Base-by-base conservation (phyloP, 768 basidiomycete genomes). In the Russula griseocarnosa region DNA sequence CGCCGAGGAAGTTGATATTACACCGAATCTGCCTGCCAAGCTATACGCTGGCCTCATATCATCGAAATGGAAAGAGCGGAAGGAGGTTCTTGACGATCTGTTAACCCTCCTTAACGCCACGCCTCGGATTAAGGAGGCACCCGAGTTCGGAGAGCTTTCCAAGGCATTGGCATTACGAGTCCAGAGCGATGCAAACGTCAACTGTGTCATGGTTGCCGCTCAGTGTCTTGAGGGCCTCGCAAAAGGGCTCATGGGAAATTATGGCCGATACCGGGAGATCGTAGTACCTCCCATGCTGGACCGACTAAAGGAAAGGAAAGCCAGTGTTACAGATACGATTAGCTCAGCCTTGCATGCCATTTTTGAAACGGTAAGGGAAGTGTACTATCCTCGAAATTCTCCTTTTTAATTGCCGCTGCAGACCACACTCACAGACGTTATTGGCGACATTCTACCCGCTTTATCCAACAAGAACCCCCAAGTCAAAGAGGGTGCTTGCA, bases 21-120 rank as follows among this genome's bases (percentile, higher is more conserved):
- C 87, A 24, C 74, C 84, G 3, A 87, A 88, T 67, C 80, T 98
- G 49, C 90, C 97, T 0, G 73, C 83, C 3, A 86, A 86, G 61
- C 79, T 98, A 65, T 84, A 90, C 62, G 79, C 86, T 3, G 78
- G 82, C 56, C 79, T 99, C 55, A 83, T 86, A 26, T 98, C 97
- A 5, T 86, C 92, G 0, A 98, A 98, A 75, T 99, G 97, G 97
- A 98, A 99, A 72, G 97, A 99, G 68, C 85, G 93, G 46, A 94
- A 98, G 71, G 91, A 95, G 70, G 90, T 84, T 3, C 78, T 98
- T 36, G 94, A 97, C 67, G 92, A 92, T 30, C 80, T 96, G 26
- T 79, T 86, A 51, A 82, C 83, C 3, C 75, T 92, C 40, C 75
- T 98, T 34, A 82, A 83, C 58, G 77, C 84, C 9, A 82, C 87